Conservation (phyloP, 345 rosid genomes). For the Sisymbrium altissimum region DNA sequence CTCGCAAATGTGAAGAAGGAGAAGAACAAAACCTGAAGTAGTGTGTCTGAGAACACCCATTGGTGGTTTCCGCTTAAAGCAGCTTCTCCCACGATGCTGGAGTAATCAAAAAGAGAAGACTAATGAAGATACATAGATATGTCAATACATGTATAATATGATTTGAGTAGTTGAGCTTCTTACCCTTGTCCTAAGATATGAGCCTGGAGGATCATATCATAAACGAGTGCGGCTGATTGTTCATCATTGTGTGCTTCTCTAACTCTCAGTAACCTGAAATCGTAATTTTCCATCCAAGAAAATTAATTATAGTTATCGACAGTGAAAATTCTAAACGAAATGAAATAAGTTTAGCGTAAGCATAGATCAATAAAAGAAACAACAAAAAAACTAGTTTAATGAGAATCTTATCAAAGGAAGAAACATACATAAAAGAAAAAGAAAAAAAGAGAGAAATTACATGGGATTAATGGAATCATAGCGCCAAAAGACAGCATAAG, state of each 20-base stretch:
- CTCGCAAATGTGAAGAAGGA: background rate
- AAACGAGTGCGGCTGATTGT: conserved; percentile 45
- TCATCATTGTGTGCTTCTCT: conserved; percentile 70
- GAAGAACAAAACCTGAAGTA: conserved; percentile 37
- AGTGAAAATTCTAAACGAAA: background rate
- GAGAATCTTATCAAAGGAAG: too few relatives aligned
- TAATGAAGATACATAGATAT: background rate
- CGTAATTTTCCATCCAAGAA: conserved; percentile 7
- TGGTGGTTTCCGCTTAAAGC: conserved; percentile 68
- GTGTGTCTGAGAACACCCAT: conserved; percentile 65
- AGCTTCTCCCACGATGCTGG: conserved; percentile 58
- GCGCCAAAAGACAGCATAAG: conserved; percentile 78
- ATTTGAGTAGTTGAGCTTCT: conserved; percentile 32
- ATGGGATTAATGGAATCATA: conserved; percentile 64
- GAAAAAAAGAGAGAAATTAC: conserved; percentile 38
- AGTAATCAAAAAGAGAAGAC: background rate
- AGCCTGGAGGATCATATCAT: conserved; percentile 51
- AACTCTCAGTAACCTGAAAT: conserved; percentile 63
- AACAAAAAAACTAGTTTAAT: background rate
- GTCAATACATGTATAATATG: background rate
- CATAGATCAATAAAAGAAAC: background rate
- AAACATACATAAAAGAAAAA: background rate
- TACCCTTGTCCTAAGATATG: conserved; percentile 87
- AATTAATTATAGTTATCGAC: background rate
- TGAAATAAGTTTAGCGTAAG: background rate